A percentile compares a stretch with the other conserved stretches of the same genome.
Evolutionary conservation across 2,329 filamentous ascomycete genomes (phyloP).

Genomic region (Cytospora piceae): DNA sequence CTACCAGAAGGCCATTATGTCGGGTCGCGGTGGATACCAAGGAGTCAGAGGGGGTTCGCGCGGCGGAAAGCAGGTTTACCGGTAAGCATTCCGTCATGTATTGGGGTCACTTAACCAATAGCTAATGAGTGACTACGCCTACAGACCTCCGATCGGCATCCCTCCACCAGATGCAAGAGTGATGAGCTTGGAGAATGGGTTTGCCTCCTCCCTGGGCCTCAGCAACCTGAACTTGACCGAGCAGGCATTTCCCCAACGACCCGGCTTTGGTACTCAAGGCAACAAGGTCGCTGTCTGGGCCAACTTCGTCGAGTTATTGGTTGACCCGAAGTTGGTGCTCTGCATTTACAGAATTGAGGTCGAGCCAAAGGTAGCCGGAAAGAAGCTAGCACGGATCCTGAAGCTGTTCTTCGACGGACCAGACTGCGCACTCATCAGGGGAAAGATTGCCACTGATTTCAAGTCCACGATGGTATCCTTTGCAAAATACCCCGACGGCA

Average conservation of each 20-base stretch:
- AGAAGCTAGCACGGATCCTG: constrained; percentile 7
- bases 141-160: not conserved
- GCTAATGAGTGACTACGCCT: not conserved
- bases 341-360: constrained; percentile 5
- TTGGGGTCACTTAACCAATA: not conserved
- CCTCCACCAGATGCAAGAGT: not conserved
- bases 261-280: not conserved
- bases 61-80: not conserved
- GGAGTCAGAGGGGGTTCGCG: not conserved
- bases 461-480: constrained; percentile 8
- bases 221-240: not conserved
- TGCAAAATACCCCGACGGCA: not conserved
- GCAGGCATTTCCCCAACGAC: not conserved
- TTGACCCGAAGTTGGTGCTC: not conserved
- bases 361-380: not conserved
- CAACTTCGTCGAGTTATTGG: constrained; percentile 5
- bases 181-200: not conserved
- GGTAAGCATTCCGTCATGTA: not conserved
- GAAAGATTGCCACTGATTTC: constrained; percentile 10
- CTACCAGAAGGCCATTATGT: not conserved
- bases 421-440: not conserved
- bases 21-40: not conserved
- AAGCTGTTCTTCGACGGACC: constrained; percentile 12
- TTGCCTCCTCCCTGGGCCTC: not conserved
- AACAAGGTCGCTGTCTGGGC: not conserved